Evolutionary conservation across 345 rosid genomes (phyloP).

Genomic region (Eucalyptus leucophloia): DNA sequence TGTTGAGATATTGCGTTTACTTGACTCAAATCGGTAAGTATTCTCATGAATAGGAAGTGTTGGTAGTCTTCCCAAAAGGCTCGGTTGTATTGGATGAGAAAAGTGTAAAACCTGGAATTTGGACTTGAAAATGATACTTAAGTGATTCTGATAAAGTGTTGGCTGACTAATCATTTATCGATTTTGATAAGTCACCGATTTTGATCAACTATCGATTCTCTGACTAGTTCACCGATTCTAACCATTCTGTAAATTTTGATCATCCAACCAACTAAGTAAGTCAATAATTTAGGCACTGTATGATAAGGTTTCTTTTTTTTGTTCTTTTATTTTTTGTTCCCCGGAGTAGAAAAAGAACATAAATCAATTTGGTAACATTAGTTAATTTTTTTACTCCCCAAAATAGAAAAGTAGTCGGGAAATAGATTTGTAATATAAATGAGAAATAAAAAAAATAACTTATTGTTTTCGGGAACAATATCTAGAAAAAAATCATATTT

Average conservation of each 20-base stretch:
- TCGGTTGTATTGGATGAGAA: not conserved
- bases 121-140: not conserved
- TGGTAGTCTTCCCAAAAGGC: not conserved
- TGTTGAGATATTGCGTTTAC: not conserved
- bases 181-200: not conserved
- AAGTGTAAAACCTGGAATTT: not conserved
- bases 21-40: not conserved
- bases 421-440: fast-evolving
- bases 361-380: too few species aligned
- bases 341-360: too few species aligned
- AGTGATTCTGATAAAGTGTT: not conserved
- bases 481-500: too few species aligned
- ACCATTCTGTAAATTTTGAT: not conserved
- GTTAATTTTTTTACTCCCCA: too few species aligned
- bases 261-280: not conserved
- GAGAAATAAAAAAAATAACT: too few species aligned
- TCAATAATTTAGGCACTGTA: too few species aligned
- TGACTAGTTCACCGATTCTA: not conserved
- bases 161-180: not conserved
- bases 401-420: fast-evolving
- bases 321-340: too few species aligned
- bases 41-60: not conserved
- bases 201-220: not conserved
- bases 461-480: too few species aligned
- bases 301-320: too few species aligned